Evolutionary conservation across 805 yeast species (phyloP).

Genomic region (Metahyphopichia silvanorum): DNA sequence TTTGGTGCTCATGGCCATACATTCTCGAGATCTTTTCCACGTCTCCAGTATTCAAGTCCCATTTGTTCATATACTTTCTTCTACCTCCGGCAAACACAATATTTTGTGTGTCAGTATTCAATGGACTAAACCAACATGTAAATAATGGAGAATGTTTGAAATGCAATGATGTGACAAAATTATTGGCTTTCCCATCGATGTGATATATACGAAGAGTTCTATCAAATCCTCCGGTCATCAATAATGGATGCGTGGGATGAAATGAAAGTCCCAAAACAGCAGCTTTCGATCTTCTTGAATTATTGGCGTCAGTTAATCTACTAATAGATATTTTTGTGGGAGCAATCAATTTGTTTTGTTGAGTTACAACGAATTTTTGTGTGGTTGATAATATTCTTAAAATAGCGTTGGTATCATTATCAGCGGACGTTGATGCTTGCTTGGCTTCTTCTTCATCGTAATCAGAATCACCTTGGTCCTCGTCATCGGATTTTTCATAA

Average conservation of each 20-base stretch:
- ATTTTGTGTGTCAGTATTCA: slow-evolving; percentile 25
- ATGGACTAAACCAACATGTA: slow-evolving; percentile 60
- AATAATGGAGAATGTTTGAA: slow-evolving; percentile 78
- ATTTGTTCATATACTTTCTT: slow-evolving; percentile 85
- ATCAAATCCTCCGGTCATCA: slow-evolving; percentile 92
- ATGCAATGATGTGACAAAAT: slow-evolving; percentile 77
- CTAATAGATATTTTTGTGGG: slow-evolving; percentile 68
- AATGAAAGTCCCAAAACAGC: slow-evolving; percentile 85
- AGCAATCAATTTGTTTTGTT: slow-evolving; percentile 57
- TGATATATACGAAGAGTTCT: slow-evolving; percentile 82
- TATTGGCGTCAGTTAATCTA: slow-evolving; percentile 86
- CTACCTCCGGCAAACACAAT: slow-evolving; percentile 84
- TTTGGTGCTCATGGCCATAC: slow-evolving; percentile 91
- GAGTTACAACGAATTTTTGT: slow-evolving; percentile 37
- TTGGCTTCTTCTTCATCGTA: slow-evolving; percentile 22
- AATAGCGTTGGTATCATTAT: slow-evolving; percentile 28
- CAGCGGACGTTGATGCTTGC: slow-evolving; percentile 13
- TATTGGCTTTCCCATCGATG: slow-evolving; percentile 82
- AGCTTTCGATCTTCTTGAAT: slow-evolving; percentile 61
- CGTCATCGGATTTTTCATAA: slow-evolving; percentile 28
- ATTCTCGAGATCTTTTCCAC: slow-evolving; percentile 83
- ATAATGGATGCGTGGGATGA: slow-evolving; percentile 79
- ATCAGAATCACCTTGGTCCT: slow-evolving; percentile 14
- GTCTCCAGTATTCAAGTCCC: slow-evolving; percentile 72
- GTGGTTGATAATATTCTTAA: slow-evolving; percentile 29